Percentiles rank a stretch among this genome's conserved stretches.
phyloP scores from a whole-genome alignment of 805 yeast species.

The Saturnispora galanensis region DNA sequence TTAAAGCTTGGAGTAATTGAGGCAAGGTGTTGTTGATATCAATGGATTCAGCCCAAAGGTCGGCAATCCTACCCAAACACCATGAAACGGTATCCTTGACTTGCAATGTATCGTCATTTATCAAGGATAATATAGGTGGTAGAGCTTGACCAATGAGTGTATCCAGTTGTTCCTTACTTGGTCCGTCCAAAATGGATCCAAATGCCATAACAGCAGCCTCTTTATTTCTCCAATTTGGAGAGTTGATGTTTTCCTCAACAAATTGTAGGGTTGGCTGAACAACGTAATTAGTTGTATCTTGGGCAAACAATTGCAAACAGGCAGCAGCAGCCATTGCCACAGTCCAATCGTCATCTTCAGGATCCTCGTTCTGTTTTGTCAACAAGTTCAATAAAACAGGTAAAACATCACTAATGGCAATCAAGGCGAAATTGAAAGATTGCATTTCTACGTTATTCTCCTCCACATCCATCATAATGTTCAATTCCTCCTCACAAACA shows the following conservation, averaged over 20 bases:
- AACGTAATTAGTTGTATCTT: conserved; percentile 76
- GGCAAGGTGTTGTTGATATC: conserved; percentile 59
- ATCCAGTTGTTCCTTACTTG: conserved; percentile 62
- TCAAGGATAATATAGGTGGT: conserved; percentile 63
- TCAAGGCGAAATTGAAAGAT: conserved; percentile 72
- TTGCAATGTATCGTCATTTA: conserved; percentile 66
- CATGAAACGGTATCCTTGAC: conserved; percentile 97
- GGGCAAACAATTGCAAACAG: conserved; percentile 89
- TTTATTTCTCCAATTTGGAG: conserved; percentile 68
- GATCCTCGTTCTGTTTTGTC: conserved; percentile 84
- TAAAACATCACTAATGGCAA: conserved; percentile 74
- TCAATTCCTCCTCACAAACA: conserved; percentile 97
- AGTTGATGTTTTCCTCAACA: conserved; percentile 63
- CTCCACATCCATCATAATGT: conserved; percentile 57
- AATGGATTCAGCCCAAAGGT: conserved; percentile 68
- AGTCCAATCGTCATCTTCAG: conserved; percentile 95
- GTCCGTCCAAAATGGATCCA: conserved; percentile 94
- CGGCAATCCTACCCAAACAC: conserved; percentile 96
- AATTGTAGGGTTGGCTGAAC: conserved; percentile 77
- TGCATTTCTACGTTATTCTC: conserved; percentile 43
- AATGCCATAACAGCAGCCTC: conserved; percentile 99
- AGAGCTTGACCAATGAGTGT: conserved; percentile 72
- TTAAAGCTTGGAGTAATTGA: conserved; percentile 59
- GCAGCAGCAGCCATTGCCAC: conserved; percentile 99
- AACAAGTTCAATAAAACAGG: conserved; percentile 76